Evolutionary conservation across 345 rosid species (phyloP), one percentile per base, ranked within the genome.

Genomic region (Laguncularia racemosa): DNA sequence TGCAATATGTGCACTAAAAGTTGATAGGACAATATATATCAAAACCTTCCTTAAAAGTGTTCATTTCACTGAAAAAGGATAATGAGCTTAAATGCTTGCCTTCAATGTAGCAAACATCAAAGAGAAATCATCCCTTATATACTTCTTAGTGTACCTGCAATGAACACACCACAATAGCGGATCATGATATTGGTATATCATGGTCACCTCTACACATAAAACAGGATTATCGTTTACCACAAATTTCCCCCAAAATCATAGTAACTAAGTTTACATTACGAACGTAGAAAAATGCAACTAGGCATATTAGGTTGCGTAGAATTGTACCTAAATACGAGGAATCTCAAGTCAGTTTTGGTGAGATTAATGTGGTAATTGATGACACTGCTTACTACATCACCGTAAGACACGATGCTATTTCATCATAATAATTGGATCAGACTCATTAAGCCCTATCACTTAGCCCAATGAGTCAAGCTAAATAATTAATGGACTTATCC

Each of bases 201-300:
- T 69, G 73, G 50, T 73, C 78, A 12, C 78, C 78, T 17, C 78
- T 73, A 62, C 48, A 53, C 28, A 23, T 23, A 23, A 6, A 23
- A 23, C 4, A 23, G 5, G 4, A 23, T 23, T 23, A 2, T 23
- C 4, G 3, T 23, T 23, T 23, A 23, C 28, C 5, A 23, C n/a
- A 23, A 23, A 23, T 23, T 6, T 23, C 28, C 28, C 28, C 28
- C 3, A 23, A 23, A 3, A 23, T 23, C 28, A 23, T 6, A 23
- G 28, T 3, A 23, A 23, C 28, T 23, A 23, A 23, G 28, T 6
- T 6, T 23, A 23, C 28, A 6, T 23, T 23, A 0, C 28, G 0
- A 6, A 23, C 28, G 5, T 2, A 23, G 28, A 23, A 23, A 23
- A 23, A 23, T 23, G 28, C 28, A 6, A 23, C 28, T 23, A 23